phyloP scores from a whole-genome alignment of 2,329 filamentous ascomycete species.

The Sclerotinia sclerotiorum region DNA sequence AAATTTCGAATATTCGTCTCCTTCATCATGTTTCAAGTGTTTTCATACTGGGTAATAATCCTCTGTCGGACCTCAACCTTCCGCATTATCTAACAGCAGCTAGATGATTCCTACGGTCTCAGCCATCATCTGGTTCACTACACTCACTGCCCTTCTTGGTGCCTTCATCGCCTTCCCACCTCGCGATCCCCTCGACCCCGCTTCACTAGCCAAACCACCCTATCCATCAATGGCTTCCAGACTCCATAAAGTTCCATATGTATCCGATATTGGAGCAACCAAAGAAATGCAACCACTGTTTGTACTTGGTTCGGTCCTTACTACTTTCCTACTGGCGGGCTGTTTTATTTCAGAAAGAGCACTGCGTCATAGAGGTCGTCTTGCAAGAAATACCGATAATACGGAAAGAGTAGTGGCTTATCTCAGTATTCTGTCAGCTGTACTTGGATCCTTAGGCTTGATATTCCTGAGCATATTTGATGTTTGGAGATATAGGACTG shows the following conservation, averaged over 20 bases:
- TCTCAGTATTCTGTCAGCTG: constrained; percentile 65
- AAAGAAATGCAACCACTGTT: constrained; percentile 71
- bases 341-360: constrained; percentile 80
- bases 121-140: constrained; percentile 18
- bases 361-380: constrained; percentile 76
- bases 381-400: constrained; percentile 68
- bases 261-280: constrained; percentile 62
- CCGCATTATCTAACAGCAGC: constrained; percentile 54
- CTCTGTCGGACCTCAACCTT: constrained; percentile 39
- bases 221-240: constrained; percentile 59
- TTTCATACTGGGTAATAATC: constrained; percentile 42
- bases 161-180: constrained; percentile 16
- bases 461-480: constrained; percentile 86
- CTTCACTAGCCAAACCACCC: constrained; percentile 46
- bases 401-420: constrained; percentile 62
- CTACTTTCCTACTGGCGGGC: constrained; percentile 76
- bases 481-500: constrained; percentile 61
- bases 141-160: constrained; percentile 11
- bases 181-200: background rate
- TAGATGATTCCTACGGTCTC: constrained; percentile 22
- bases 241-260: constrained; percentile 66
- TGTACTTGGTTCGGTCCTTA: constrained; percentile 68
- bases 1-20: background rate
- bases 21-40: constrained; percentile 36
- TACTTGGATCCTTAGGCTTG: constrained; percentile 75